These are phyloP conservation scores for Allium fistulosum DNA, from an alignment of 106 monocot genomes.

Conservation along the genomic window DNA sequence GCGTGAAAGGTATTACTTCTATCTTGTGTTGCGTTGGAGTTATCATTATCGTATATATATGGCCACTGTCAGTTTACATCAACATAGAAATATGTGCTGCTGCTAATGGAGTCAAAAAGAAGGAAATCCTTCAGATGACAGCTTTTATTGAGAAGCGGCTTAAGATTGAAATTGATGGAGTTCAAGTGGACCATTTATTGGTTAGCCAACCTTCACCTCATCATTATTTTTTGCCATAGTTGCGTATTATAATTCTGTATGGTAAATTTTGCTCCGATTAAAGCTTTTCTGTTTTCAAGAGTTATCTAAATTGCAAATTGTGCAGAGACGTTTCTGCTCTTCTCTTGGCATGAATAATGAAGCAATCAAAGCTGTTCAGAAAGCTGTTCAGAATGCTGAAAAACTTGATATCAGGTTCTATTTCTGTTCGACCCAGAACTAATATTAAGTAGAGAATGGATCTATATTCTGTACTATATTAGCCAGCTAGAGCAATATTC, in stretches of 20 bases:
- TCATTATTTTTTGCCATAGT: neutral
- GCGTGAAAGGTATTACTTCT: constrained; percentile 20
- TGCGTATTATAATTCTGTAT: neutral
- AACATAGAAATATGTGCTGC: constrained; percentile 27
- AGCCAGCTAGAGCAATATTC: no score
- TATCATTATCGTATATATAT: neutral
- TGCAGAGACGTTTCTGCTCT: constrained; percentile 25
- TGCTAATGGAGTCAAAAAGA: constrained; percentile 29
- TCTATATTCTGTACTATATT: no score
- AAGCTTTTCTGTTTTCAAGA: neutral
- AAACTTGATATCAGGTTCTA: constrained; percentile 23
- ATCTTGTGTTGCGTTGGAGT: neutral
- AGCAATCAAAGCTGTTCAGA: constrained; percentile 24
- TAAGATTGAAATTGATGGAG: constrained; percentile 22
- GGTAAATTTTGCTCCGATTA: no score
- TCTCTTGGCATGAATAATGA: constrained; percentile 25
- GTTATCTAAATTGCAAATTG: constrained; percentile 5
- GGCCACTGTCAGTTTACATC: neutral
- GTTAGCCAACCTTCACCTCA: constrained; percentile 5
- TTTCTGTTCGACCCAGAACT: no score
- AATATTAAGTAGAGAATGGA: no score
- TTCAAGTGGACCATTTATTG: constrained; percentile 25
- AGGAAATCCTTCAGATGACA: constrained; percentile 22
- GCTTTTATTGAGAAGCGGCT: constrained; percentile 28
- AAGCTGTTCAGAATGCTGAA: constrained; percentile 28